Evolutionary conservation across 495 filamentous ascomycete species (phyloP), one percentile per base, ranked within the genome.

Genomic region (Aspergillus funiculosus): DNA sequence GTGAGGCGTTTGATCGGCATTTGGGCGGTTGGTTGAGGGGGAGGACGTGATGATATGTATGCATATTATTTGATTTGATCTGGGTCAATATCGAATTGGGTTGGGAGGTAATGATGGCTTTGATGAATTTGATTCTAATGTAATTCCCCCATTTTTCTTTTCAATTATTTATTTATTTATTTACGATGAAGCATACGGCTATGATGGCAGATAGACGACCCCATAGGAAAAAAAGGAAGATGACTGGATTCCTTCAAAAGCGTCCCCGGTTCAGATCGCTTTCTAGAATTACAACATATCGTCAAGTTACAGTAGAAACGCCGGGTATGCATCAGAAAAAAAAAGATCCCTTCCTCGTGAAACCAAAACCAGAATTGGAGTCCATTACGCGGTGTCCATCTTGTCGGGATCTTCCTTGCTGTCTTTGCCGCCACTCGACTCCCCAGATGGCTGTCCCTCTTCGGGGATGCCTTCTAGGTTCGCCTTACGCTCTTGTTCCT

Each of bases 1-100:
- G 90, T 67, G 92, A 97, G 64, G 82, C 83, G 42, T 98, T 95
- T 67, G 92, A 98, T 57, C 73, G 92, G 58, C 83, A 84, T 66
- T 64, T 98, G 57, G 75, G 73, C 3, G 67, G 62, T 17, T 74
- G 67, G 64, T 48, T 73, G 57, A 53, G 66, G 37, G 64, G 61
- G 41, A 57, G 65, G 53, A 55, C 63, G 20, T 50, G 21, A 35
- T 51, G 6, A 22, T 30, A 20, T 15, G 27, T 35, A 32, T 26
- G 19, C n/a, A 19, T 46, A 29, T 29, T 25, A 21, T 21, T 34
- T 28, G 9, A 34, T 24, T 42, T 27, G n/a, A 17, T 38, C 15
- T 15, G 46, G 27, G 17, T 1, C 6, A 15, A 8, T 31, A 31
- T 7, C 6, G 29, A n/a, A 8, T 34, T n/a, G n/a, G n/a, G n/a